Evolutionary conservation across 108 stramenopile species (phyloP).

Genomic region (Skeletonema marinoi): DNA sequence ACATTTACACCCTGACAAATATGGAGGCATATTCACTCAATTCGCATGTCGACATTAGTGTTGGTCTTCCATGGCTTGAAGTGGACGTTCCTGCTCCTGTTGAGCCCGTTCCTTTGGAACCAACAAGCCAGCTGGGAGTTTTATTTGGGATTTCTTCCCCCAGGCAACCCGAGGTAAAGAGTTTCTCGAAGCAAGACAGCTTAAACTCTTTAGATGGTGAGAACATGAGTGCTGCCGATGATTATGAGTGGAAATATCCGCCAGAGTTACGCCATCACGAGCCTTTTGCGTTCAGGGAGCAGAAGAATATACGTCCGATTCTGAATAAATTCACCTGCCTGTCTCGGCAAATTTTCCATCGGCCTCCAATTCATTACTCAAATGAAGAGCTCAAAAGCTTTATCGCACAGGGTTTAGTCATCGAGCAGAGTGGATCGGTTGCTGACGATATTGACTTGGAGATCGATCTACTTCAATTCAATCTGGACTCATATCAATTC

Average conservation of each 20-base stretch:
- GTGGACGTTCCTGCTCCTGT: conserved; percentile 24
- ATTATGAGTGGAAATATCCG: conserved; percentile 26
- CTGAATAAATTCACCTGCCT: conserved; percentile 53
- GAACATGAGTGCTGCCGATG: background rate
- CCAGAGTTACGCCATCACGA: conserved; percentile 39
- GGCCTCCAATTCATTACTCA: conserved; percentile 50
- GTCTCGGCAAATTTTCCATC: conserved; percentile 48
- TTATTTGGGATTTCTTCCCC: background rate
- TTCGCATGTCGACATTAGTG: conserved; percentile 17
- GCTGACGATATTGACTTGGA: conserved; percentile 48
- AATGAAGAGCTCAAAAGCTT: conserved; percentile 36
- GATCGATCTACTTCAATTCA: conserved; percentile 45
- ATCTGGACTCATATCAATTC: conserved; percentile 53
- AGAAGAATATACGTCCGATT: conserved; percentile 36
- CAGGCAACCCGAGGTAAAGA: background rate
- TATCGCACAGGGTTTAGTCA: conserved; percentile 41
- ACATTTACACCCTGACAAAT: conserved; percentile 28
- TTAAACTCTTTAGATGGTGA: background rate
- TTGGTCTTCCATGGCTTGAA: conserved; percentile 62
- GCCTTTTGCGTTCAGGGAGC: conserved; percentile 41
- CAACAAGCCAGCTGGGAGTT: background rate
- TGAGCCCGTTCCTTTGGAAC: background rate
- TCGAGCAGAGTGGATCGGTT: conserved; percentile 18
- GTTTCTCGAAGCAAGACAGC: background rate
- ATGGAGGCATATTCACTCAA: conserved; percentile 24